Percentiles rank a stretch among this genome's conserved stretches.
Conservation (phyloP, 768 basidiomycete genomes). For the Rickenella mellea region DNA sequence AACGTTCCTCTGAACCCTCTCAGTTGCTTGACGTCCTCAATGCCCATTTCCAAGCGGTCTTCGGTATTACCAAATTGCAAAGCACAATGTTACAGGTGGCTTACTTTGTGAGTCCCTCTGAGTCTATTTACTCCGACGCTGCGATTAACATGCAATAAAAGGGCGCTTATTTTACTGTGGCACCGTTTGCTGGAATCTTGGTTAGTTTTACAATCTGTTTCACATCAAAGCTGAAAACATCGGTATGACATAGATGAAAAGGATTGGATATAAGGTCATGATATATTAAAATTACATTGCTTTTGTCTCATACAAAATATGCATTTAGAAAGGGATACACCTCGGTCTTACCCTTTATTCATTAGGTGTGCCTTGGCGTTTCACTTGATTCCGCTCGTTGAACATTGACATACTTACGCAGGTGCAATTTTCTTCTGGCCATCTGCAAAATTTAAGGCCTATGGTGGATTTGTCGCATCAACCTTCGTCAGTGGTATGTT, state of each 20-base stretch:
- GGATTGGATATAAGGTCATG: conserved; percentile 56
- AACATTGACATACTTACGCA: conserved; percentile 10
- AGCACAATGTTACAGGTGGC: conserved; percentile 69
- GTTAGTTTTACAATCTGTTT: conserved; percentile 23
- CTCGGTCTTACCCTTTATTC: conserved; percentile 51
- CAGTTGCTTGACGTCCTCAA: conserved; percentile 61
- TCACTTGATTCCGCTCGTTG: conserved; percentile 13
- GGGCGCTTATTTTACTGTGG: conserved; percentile 56
- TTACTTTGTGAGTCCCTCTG: conserved; percentile 39
- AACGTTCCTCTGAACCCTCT: conserved; percentile 14
- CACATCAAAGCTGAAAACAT: neutral
- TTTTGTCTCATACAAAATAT: conserved; percentile 1
- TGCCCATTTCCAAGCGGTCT: conserved; percentile 65
- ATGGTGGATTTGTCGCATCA: conserved; percentile 66
- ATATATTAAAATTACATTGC: neutral
- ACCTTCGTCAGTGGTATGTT: conserved; percentile 54
- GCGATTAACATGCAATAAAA: conserved; percentile 7
- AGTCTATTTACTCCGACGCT: neutral
- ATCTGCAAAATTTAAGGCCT: conserved; percentile 55
- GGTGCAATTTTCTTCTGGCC: conserved; percentile 80
- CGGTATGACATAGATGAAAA: conserved; percentile 36
- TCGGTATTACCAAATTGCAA: conserved; percentile 57
- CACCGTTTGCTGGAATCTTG: conserved; percentile 48
- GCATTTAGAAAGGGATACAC: conserved; percentile 46
- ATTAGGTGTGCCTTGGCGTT: conserved; percentile 27